phyloP scores from a whole-genome alignment of 2,329 filamentous ascomycete genomes.

The Diaporthe sp. region DNA sequence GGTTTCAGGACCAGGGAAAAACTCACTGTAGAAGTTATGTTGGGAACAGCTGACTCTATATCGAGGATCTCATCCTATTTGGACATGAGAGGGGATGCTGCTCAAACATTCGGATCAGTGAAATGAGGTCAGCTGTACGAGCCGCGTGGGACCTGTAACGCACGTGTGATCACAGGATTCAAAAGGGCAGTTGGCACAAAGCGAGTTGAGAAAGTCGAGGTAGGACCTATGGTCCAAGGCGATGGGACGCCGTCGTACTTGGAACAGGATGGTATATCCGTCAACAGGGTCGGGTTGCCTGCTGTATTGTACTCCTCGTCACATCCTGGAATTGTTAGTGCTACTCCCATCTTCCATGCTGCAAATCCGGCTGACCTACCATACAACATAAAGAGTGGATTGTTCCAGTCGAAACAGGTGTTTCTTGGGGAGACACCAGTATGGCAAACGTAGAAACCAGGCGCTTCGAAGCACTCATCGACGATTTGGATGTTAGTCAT shows the following conservation, averaged over 20 bases:
- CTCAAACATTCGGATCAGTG: neutral
- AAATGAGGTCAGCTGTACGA: neutral
- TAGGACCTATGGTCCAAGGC: neutral
- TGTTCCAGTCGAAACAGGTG: neutral
- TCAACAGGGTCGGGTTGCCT: neutral
- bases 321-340: conserved; percentile 14
- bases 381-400: neutral
- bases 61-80: neutral
- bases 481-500: neutral
- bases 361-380: neutral
- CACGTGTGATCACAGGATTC: neutral
- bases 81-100: neutral
- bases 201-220: too few relatives aligned
- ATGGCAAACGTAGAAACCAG: neutral
- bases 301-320: conserved; percentile 10
- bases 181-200: neutral
- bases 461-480: neutral
- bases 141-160: neutral
- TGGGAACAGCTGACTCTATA: neutral
- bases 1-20: too few relatives aligned
- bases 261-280: neutral
- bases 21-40: neutral
- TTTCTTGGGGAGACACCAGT: neutral
- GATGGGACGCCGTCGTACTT: neutral
- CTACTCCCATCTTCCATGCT: neutral